phyloP scores from a whole-genome alignment of 345 rosid genomes.

The Rhodamnia rubescens region DNA sequence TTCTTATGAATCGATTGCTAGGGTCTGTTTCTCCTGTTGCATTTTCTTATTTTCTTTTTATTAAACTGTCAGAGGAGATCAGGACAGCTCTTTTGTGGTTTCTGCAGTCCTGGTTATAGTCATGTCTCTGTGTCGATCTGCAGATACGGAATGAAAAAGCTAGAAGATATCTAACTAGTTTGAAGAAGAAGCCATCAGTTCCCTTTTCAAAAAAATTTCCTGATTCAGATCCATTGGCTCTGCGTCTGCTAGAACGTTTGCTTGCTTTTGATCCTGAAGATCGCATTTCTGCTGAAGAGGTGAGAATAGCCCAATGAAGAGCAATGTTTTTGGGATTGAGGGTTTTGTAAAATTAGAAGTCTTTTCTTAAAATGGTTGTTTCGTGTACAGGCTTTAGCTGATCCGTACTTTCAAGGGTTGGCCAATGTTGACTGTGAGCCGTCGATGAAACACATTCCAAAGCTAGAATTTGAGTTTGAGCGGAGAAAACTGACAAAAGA shows the following conservation, averaged over 20 bases:
- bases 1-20: constrained; percentile 54
- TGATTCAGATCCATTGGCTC: constrained; percentile 62
- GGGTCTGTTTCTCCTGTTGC: constrained; percentile 39
- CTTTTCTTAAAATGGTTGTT: not conserved
- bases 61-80: not conserved
- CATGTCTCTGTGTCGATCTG: constrained; percentile 21
- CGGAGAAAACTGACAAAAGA: constrained; percentile 69
- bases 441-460: constrained; percentile 71
- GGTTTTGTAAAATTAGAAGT: not conserved
- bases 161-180: constrained; percentile 69
- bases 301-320: constrained; percentile 11
- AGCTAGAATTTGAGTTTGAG: constrained; percentile 84
- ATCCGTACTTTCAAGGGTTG: constrained; percentile 78
- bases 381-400: constrained; percentile 61
- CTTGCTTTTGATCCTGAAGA: constrained; percentile 94
- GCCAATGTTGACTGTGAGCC: constrained; percentile 69
- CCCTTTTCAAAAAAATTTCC: constrained; percentile 56
- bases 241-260: constrained; percentile 66
- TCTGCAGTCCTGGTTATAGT: constrained; percentile 39
- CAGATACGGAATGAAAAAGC: constrained; percentile 97
- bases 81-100: not conserved
- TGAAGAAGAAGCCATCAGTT: constrained; percentile 57
- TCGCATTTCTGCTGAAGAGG: constrained; percentile 94
- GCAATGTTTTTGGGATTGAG: not conserved
- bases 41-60: not conserved